Conservation (phyloP, 1,284 basidiomycete species). For the Heterobasidion parviporum region DNA sequence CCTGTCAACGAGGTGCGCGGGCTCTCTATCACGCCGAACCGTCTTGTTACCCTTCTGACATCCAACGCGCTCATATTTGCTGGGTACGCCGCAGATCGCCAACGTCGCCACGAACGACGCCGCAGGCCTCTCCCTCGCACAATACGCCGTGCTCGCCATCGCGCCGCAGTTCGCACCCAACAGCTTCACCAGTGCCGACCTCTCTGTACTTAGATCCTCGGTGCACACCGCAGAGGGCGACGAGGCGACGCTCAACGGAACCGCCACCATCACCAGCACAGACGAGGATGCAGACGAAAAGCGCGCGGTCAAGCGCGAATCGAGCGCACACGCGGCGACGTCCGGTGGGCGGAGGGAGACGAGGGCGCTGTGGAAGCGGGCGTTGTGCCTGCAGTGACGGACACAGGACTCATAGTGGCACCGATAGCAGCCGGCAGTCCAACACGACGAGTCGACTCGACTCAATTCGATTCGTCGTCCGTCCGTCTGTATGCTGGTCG, state of each 20-base stretch:
- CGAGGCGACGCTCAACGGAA: background rate
- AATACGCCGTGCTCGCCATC: background rate
- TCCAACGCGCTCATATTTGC: background rate
- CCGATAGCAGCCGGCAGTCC: no score
- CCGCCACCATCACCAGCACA: no score
- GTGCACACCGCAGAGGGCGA: background rate
- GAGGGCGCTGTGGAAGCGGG: no score
- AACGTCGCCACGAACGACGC: background rate
- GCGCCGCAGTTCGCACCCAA: background rate
- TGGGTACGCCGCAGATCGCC: background rate
- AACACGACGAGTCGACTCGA: no score
- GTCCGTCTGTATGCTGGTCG: no score
- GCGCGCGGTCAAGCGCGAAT: background rate
- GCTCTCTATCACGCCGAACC: no score
- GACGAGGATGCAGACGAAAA: background rate
- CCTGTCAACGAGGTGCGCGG: constrained; percentile 24
- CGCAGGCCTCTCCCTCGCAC: background rate
- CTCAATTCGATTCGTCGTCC: no score
- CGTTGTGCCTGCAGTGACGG: no score
- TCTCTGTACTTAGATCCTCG: background rate
- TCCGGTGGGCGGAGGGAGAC: no score
- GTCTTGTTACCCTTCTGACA: no score
- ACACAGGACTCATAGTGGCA: no score
- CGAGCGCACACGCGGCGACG: background rate
- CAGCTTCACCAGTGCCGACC: background rate